Base-by-base conservation (phyloP, 305 asterid species). In the Fraxinus greggii region DNA sequence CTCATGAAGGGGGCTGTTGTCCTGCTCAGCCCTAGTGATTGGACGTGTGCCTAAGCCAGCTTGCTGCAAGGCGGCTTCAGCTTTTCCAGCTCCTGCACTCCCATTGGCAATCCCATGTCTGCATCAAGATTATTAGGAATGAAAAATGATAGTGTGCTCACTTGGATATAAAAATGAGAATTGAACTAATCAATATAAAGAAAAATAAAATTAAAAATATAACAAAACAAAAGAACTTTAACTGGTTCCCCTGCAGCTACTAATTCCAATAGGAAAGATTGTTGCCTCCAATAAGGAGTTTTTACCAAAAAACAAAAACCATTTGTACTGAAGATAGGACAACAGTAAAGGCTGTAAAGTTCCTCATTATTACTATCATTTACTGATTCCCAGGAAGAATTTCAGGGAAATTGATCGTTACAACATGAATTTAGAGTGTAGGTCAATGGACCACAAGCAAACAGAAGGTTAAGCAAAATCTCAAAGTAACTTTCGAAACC, bases 81-180 rank as follows among this genome's bases (percentile, higher is more conserved):
- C 83, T 89, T 93, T 95, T 83, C 92, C 94, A 69, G 84, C 77
- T 65, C 88, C 87, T 45, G 81, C 80, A 78, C 93, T 88, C 80
- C 97, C 97, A 87, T 87, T 94, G 88, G 89, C 84, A 86, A 85
- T 76, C 83, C 94, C 93, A 84, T 92, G 84, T 83, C 98, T 95
- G 86, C 84, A 86, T 78, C 76, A 84, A 51, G 54, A 79, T 83
- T 67, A 86, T 54, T 73, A 56, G 54, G 45, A 32, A 79, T 78
- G 28, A 54, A 69, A 79, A 83, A 35, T 6, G 72, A 23, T 35
- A 76, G 26, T 51, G 33, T 63, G 63, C 70, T 54, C 63, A 51
- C 32, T 10, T 36, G 81, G 81, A 79, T 38, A 77, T n/a, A 67
- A 70, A 36, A 35, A 48, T 72, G 31, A 75, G 78, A 69, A 4